Conservation (phyloP, 202 grass and related monocot species). For the Carex sylvatica region DNA sequence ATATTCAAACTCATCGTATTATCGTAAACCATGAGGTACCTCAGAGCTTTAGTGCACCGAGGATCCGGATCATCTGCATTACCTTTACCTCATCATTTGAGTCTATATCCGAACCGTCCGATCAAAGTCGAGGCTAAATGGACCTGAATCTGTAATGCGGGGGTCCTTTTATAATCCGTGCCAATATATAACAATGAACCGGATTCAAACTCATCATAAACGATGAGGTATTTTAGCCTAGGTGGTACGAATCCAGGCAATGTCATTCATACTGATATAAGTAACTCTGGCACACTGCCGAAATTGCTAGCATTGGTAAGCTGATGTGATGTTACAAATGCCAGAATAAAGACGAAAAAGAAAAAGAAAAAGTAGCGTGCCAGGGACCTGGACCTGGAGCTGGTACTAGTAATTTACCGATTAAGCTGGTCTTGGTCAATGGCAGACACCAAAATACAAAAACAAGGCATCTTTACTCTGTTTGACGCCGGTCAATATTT, state of each 20-base stretch:
- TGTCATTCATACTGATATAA: neutral
- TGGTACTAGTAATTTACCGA: neutral
- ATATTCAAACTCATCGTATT: too few species aligned
- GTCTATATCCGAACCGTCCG: too few species aligned
- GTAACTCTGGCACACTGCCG: neutral
- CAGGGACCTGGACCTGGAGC: neutral
- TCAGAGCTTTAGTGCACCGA: too few species aligned
- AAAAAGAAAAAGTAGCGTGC: neutral
- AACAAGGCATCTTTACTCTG: neutral
- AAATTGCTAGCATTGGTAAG: neutral
- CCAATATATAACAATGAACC: too few species aligned
- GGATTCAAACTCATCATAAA: too few species aligned
- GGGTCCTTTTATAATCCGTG: too few species aligned
- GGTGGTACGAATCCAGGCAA: neutral
- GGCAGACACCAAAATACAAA: neutral
- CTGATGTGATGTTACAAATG: constrained; percentile 6
- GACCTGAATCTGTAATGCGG: too few species aligned
- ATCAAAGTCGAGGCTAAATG: too few species aligned
- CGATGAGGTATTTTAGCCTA: too few species aligned
- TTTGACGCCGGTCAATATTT: constrained; percentile 3
- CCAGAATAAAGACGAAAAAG: neutral
- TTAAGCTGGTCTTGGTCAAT: neutral
- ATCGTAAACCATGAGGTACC: too few species aligned
- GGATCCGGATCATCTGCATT: too few species aligned
- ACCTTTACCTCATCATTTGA: too few species aligned